Evolutionary conservation across 129 eudicot species (phyloP).

Genomic region (Solidago caesia): DNA sequence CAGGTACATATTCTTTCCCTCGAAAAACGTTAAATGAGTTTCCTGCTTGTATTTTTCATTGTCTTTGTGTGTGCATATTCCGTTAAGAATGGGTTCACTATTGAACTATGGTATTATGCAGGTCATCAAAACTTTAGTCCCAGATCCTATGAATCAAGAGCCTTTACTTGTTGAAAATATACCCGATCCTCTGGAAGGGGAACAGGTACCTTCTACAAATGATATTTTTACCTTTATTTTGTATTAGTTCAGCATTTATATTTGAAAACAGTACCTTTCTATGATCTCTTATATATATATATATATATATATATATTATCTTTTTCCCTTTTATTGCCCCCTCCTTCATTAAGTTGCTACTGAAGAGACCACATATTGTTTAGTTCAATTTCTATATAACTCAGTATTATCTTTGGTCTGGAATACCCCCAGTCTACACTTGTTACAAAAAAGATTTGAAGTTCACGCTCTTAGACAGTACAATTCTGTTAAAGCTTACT

Average conservation of each 20-base stretch:
- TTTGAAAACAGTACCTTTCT: not conserved
- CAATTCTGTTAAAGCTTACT: no score
- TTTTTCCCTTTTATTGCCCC: not conserved
- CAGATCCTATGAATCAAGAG: conserved; percentile 90
- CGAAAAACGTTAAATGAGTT: not conserved
- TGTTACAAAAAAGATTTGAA: not conserved
- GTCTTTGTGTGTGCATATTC: conserved; percentile 1
- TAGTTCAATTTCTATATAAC: not conserved
- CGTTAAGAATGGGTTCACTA: not conserved
- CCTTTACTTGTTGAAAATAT: conserved; percentile 77
- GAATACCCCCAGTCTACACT: no score
- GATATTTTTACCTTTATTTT: not conserved
- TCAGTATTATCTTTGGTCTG: not conserved
- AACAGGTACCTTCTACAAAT: conserved; percentile 58
- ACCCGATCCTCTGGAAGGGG: conserved; percentile 91
- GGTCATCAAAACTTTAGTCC: conserved; percentile 55
- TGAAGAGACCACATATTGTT: not conserved
- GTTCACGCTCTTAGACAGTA: not conserved
- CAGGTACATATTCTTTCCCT: conserved; percentile 40
- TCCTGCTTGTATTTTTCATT: not conserved
- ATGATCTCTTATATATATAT: not conserved
- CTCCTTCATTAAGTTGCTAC: not conserved
- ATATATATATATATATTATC: not conserved
- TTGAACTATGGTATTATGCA: conserved; percentile 33
- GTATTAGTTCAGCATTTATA: not conserved